Evolutionary conservation across 2,329 filamentous ascomycete species (phyloP).

Genomic region (Calonectria pauciramosa): DNA sequence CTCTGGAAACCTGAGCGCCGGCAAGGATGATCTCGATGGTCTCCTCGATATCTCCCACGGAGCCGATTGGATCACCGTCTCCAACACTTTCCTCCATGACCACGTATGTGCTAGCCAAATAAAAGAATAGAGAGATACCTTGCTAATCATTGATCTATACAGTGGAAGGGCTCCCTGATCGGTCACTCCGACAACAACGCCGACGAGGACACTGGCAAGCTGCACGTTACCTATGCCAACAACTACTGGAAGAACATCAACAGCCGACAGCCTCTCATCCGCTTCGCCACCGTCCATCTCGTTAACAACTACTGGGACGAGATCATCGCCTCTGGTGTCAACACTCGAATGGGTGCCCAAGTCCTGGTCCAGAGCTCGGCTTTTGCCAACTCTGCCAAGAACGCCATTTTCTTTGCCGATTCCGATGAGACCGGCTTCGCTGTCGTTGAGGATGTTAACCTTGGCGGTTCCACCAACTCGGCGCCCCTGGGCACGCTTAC

Average conservation of each 20-base stretch:
- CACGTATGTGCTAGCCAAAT: constrained; percentile 38
- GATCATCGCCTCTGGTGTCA: constrained; percentile 62
- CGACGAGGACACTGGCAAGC: constrained; percentile 70
- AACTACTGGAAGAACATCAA: constrained; percentile 76
- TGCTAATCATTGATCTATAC: background rate
- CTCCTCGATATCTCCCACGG: constrained; percentile 75
- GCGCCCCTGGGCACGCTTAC: constrained; percentile 66
- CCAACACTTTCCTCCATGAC: constrained; percentile 48
- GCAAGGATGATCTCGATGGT: constrained; percentile 79
- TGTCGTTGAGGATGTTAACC: constrained; percentile 55
- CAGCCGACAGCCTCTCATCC: constrained; percentile 72
- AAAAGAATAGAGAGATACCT: background rate
- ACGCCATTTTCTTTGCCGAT: constrained; percentile 55
- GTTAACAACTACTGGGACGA: constrained; percentile 67
- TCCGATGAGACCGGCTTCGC: constrained; percentile 59
- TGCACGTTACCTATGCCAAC: constrained; percentile 75
- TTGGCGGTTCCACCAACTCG: constrained; percentile 53
- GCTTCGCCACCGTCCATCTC: constrained; percentile 76
- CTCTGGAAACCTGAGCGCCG: constrained; percentile 69
- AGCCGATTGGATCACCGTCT: constrained; percentile 70
- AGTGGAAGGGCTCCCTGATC: constrained; percentile 70
- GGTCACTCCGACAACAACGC: constrained; percentile 71
- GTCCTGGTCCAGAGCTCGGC: constrained; percentile 69
- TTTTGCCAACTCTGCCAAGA: constrained; percentile 57
- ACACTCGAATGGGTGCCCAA: constrained; percentile 68